Base-by-base conservation (phyloP, 192 early-diverging fungal genomes). In the Coemansia sp. region DNA sequence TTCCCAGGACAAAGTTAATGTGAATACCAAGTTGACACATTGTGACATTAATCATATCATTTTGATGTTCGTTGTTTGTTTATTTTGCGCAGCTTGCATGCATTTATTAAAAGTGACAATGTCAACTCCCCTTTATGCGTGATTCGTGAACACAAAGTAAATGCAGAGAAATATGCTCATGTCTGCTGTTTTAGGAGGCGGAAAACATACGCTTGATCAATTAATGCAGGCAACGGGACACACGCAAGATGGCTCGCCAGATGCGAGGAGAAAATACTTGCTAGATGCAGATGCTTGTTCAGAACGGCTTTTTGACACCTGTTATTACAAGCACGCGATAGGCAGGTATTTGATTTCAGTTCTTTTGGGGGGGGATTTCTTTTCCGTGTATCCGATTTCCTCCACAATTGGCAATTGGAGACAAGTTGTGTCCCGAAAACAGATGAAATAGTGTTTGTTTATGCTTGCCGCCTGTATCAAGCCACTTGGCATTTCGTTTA, bases 81-180 rank as follows among this genome's bases (percentile, higher is more conserved):
- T 19, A 5, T 20, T 52, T 52, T 36, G 34, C 34, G 55, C 55
- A 57, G 55, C 55, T 10, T 57, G 55, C 55, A 57, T 57, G 55
- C 55, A 57, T 57, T 57, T 57, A 57, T 57, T 57, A 57, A 57
- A 57, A 57, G 19, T 19, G 34, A 36, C 55, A 57, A 15, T 57
- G 8, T 20, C 5, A 1, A 7, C 23, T 17, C 42, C 42, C 10
- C 14, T 45, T 40, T 40, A 40, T 11, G 11, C 42, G 4, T 45
- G 10, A 45, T 45, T 45, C 17, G 42, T 17, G 42, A 45, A 53
- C 15, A 15, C 9, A 53, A n/a, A 25, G 5, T 3, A 53, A 19
- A 32, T 45, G 42, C 11, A 45, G 14, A 5, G 42, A 3, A 17
- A 45, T 45, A 17, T 40, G 38, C 38, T 1, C 38, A 40, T 11